Evolutionary conservation across 1,284 basidiomycete genomes (phyloP).

Genomic region (Apiotrichum montevideense): DNA sequence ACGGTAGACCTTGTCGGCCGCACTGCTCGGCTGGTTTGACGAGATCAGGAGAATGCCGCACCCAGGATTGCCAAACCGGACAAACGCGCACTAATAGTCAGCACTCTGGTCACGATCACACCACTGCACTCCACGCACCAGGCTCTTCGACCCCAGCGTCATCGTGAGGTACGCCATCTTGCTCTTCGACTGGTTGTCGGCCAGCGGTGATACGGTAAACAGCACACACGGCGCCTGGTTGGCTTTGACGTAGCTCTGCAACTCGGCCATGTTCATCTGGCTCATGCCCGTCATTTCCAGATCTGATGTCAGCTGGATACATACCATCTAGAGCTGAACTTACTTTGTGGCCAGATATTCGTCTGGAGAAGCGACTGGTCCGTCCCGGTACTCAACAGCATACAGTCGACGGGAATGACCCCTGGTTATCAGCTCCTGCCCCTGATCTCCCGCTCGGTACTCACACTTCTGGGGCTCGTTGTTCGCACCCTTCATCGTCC

Average conservation of each 20-base stretch:
- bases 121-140: background rate
- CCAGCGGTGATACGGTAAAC: slow-evolving; percentile 8
- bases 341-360: slow-evolving; percentile 15
- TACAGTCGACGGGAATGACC: slow-evolving; percentile 17
- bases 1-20: slow-evolving; percentile 8
- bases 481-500: slow-evolving; percentile 9
- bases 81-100: slow-evolving; percentile 10
- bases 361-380: slow-evolving; percentile 3
- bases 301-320: background rate
- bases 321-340: background rate
- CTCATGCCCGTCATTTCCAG: slow-evolving; percentile 16
- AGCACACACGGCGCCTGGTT: slow-evolving; percentile 18
- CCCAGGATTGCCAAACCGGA: slow-evolving; percentile 19
- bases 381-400: slow-evolving; percentile 5
- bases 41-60: slow-evolving; percentile 21
- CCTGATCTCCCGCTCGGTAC: background rate
- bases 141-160: slow-evolving; percentile 13
- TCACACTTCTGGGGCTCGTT: slow-evolving; percentile 9
- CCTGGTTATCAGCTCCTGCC: slow-evolving; percentile 3
- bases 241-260: slow-evolving; percentile 16
- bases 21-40: slow-evolving; percentile 4
- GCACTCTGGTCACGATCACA: background rate
- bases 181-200: slow-evolving; percentile 5
- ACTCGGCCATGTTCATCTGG: slow-evolving; percentile 15
- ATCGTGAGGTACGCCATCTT: slow-evolving; percentile 14